Evolutionary conservation across 2,329 filamentous ascomycete genomes (phyloP).

Genomic region (Immersiporthe knoxdaviesiana): DNA sequence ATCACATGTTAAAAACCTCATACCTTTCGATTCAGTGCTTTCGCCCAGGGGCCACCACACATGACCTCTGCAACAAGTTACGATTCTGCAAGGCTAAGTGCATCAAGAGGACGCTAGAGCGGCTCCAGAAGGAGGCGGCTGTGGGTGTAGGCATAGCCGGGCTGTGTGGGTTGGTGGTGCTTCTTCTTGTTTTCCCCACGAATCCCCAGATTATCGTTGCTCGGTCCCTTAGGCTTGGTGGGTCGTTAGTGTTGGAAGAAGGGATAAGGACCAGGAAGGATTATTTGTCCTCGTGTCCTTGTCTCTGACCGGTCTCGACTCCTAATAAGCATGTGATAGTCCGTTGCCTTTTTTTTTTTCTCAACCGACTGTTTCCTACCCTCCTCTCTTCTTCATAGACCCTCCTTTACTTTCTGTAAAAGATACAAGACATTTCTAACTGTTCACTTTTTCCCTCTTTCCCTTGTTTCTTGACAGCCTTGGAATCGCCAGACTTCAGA

Average conservation of each 20-base stretch:
- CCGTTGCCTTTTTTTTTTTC: neutral
- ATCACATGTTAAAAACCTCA: constrained; percentile 27
- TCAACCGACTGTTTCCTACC: neutral
- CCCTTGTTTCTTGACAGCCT: constrained; percentile 13
- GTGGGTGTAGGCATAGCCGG: neutral
- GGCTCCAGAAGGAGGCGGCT: constrained; percentile 5
- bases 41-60: constrained; percentile 15
- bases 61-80: constrained; percentile 23
- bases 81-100: constrained; percentile 17
- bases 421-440: neutral
- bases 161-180: neutral
- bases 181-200: neutral
- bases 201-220: neutral
- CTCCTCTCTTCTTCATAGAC: neutral
- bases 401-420: neutral
- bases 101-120: constrained; percentile 1
- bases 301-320: constrained; percentile 10
- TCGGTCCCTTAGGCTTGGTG: neutral
- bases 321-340: constrained; percentile 17
- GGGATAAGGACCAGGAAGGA: neutral
- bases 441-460: constrained; percentile 6
- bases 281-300: neutral
- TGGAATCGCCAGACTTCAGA: constrained; percentile 13
- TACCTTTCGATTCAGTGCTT: neutral
- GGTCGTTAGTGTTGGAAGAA: neutral